Evolutionary conservation across 2,329 filamentous ascomycete genomes (phyloP), one percentile per base, ranked within the genome.

Genomic region (Microascus cirrosus): DNA sequence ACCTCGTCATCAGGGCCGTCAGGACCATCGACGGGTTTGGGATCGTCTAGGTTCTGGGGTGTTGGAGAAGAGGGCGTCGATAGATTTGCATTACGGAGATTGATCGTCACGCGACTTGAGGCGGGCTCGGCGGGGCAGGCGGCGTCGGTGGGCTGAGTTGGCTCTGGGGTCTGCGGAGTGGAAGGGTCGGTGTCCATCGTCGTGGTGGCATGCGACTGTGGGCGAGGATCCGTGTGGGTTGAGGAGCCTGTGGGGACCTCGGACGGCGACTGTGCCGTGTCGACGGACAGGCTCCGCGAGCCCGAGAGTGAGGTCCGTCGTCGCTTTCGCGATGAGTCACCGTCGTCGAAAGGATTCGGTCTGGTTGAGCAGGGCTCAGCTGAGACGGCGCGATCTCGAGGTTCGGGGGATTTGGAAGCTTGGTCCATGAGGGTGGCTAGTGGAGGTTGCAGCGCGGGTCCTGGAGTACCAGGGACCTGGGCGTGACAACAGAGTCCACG

Each of bases 291-390:
- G 64, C 78, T 80, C 60, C 77, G 75, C 28, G 82, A 84, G 59
- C 73, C 76, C 58, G 77, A 77, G 56, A 76, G 71, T 15, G 82
- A 85, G 34, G 82, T 83, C 63, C 83, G 79, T 61, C 80, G 82
- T 56, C 83, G 80, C 69, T 86, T 86, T 62, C 83, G 76, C 58
- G 82, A 76, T 50, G 77, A 74, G 62, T 82, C 78, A 66, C 70
- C 73, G 70, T 84, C 77, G 68, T 84, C 77, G 68, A 85, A 86
- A 48, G 83, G 83, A 62, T 86, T 85, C 56, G 80, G 81, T 61
- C 83, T 79, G 63, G 79, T 82, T 65, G 82, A 80, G 69, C 77
- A 77, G 69, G 81, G 79, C 74, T 86, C 83, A 70, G 80, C 79
- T 65, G 82, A 85, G 71, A 76, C 74, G 66, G 79, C 78, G 71